Conservation (phyloP, 768 basidiomycete species). For the Scleroderma citrinum region DNA sequence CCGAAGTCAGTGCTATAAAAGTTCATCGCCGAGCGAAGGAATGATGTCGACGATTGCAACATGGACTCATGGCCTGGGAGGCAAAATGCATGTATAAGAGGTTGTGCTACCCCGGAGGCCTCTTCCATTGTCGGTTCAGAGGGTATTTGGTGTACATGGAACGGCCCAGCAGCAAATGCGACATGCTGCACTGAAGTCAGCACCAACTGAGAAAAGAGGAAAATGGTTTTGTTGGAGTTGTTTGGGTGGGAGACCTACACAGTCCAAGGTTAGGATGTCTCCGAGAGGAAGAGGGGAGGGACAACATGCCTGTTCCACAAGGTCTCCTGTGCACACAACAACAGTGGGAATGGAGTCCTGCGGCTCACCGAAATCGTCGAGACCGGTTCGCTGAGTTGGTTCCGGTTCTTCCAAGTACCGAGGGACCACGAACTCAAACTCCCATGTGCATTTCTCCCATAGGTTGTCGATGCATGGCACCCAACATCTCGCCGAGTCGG, state of each 20-base stretch:
- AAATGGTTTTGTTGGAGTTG: constrained; percentile 91
- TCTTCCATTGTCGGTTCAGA: constrained; percentile 57
- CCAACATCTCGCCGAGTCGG: constrained; percentile 95
- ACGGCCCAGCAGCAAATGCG: constrained; percentile 93
- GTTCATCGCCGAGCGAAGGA: constrained; percentile 84
- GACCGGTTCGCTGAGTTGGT: constrained; percentile 30
- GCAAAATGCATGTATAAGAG: constrained; percentile 87
- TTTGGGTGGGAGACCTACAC: constrained; percentile 85
- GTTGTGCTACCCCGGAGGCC: constrained; percentile 55
- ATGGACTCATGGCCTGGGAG: constrained; percentile 80
- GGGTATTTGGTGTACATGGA: constrained; percentile 69
- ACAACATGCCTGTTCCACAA: constrained; percentile 78
- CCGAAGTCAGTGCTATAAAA: constrained; percentile 91
- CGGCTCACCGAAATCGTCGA: constrained; percentile 41
- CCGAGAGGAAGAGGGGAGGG: constrained; percentile 3
- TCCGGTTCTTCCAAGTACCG: constrained; percentile 62
- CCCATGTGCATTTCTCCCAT: constrained; percentile 98
- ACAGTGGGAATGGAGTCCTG: constrained; percentile 68
- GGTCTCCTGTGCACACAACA: constrained; percentile 90
- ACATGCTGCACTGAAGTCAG: constrained; percentile 95
- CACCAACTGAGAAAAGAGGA: constrained; percentile 81
- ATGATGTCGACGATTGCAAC: constrained; percentile 62
- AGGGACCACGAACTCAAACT: constrained; percentile 94
- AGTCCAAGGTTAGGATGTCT: constrained; percentile 6
- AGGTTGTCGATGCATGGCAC: constrained; percentile 94